phyloP scores from a whole-genome alignment of 176 grass and related monocot species.

The sorghum (Sorghum bicolor) region DNA sequence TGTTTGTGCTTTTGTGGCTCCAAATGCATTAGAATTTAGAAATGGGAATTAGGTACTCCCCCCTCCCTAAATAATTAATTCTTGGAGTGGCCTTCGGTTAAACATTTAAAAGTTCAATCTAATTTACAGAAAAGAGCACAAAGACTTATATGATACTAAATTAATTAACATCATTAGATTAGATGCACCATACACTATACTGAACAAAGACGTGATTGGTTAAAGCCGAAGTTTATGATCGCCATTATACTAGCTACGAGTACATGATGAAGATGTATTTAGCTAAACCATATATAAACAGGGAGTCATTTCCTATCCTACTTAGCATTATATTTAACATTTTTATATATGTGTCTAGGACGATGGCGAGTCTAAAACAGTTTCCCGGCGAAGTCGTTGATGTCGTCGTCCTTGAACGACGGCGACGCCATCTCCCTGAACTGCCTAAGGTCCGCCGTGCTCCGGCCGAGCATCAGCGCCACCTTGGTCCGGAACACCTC shows the following conservation, averaged over 20 bases:
- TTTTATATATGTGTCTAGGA: neutral
- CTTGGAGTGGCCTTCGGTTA: too few relatives aligned
- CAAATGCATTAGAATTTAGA: neutral
- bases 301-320: neutral
- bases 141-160: too few relatives aligned
- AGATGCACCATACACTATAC: too few relatives aligned
- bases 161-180: too few relatives aligned
- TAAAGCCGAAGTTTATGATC: neutral
- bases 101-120: too few relatives aligned
- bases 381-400: slow-evolving; percentile 44
- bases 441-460: slow-evolving; percentile 19
- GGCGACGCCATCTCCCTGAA: slow-evolving; percentile 41
- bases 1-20: neutral
- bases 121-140: too few relatives aligned
- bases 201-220: neutral
- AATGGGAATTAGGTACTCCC: neutral
- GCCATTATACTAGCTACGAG: neutral
- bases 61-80: too few relatives aligned
- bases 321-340: too few relatives aligned
- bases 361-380: neutral
- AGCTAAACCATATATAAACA: neutral
- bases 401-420: slow-evolving; percentile 24
- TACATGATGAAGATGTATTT: neutral
- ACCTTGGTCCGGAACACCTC: slow-evolving; percentile 53
- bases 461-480: slow-evolving; percentile 47